Evolutionary conservation across 257 asterid genomes (phyloP), one percentile per base, ranked within the genome.

Genomic region (Anisodus tanguticus): DNA sequence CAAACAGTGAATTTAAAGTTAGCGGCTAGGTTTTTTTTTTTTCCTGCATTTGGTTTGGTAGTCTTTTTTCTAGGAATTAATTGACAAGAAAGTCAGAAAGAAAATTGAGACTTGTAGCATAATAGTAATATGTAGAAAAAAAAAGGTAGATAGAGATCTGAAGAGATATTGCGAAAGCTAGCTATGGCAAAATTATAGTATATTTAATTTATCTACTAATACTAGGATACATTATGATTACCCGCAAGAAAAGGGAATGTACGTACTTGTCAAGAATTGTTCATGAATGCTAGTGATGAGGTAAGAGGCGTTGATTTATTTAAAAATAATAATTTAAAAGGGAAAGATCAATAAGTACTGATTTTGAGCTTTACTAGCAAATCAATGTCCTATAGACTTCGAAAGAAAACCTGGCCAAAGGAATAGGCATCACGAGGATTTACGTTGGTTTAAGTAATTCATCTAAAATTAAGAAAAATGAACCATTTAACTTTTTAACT

Each of bases 91-190:
- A 88, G 92, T 79, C 68, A 81, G 70, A 84, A 70, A 84, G 19
- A 82, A 82, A 81, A 84, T 43, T 54, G 80, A 79, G 86, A 81
- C 47, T 72, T 37, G 80, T 68, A 85, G 55, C 31, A 83, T 35
- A 22, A 83, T 31, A 31, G 35, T 35, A 39, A 79, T 84, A 62
- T 82, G 80, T 37, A 39, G 9, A 49, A 78, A 63, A 81, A 84
- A 12, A 85, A 53, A 0, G 60, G 59, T 81, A 12, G 83, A 77
- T 83, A 74, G 84, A 86, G 85, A 70, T 79, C 72, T 74, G 17
- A 53, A 71, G 86, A 89, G 96, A 92, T 93, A 90, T 49, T 89
- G 92, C 87, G 82, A 91, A 79, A 84, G 86, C 62, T 74, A 49
- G 81, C 47, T 76, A 76, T 51, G 81, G 81, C 7, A 76, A 76